These are phyloP conservation scores for Sonneratia caseolaris DNA, from an alignment of 345 rosid genomes.

Conservation along the genomic window DNA sequence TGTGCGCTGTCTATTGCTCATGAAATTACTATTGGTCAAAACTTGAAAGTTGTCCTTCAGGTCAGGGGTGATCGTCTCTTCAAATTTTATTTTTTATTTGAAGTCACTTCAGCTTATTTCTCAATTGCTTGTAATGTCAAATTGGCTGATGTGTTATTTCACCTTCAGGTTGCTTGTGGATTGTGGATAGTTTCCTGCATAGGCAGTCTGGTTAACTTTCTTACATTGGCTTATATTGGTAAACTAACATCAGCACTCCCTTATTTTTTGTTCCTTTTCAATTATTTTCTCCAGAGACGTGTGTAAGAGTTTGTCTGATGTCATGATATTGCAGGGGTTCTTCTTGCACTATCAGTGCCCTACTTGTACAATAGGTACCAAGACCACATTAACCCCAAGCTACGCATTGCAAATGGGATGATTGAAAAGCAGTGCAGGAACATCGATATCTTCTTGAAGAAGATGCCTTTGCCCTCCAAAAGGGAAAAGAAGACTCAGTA, in stretches of 20 bases:
- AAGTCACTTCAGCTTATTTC: not conserved
- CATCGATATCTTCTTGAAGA: constrained; percentile 40
- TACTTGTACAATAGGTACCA: constrained; percentile 57
- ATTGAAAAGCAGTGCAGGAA: constrained; percentile 47
- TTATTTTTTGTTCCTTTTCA: not conserved
- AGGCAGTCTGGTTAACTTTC: constrained; percentile 62
- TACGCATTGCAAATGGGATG: constrained; percentile 25
- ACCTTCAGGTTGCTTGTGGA: constrained; percentile 38
- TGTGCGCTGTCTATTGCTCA: constrained; percentile 40
- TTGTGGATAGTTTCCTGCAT: constrained; percentile 52
- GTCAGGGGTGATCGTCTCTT: constrained; percentile 17
- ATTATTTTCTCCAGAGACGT: not conserved
- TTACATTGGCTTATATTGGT: constrained; percentile 79
- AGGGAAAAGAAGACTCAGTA: constrained; percentile 69
- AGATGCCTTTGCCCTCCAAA: constrained; percentile 33
- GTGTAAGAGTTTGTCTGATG: not conserved
- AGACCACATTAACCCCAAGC: constrained; percentile 53
- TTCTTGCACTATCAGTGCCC: constrained; percentile 66
- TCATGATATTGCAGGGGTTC: constrained; percentile 36
- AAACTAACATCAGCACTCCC: constrained; percentile 14
- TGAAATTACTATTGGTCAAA: constrained; percentile 59
- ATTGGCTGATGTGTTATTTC: not conserved
- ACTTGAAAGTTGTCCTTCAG: constrained; percentile 53
- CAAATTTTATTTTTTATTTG: not conserved
- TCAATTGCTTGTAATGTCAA: not conserved